Percentiles rank a stretch among this genome's conserved stretches.
phyloP scores from a whole-genome alignment of 148 eudicot species.

The Persicaria tinctoria region DNA sequence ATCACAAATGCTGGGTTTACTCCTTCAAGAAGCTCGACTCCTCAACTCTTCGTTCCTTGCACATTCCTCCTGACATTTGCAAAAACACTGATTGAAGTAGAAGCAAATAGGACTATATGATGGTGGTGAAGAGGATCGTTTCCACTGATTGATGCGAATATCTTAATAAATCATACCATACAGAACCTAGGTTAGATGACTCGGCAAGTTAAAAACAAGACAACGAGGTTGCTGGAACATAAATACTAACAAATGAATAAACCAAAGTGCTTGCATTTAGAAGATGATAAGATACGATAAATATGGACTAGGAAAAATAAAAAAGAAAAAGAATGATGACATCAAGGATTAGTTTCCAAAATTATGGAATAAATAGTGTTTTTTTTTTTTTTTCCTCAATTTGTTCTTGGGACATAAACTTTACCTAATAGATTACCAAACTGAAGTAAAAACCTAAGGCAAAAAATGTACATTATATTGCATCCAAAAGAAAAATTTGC shows the following conservation, averaged over 20 bases:
- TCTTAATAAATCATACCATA: background rate
- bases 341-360: background rate
- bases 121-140: background rate
- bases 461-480: background rate
- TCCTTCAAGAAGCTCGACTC: constrained; percentile 16
- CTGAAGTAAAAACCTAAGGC: background rate
- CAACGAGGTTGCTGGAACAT: background rate
- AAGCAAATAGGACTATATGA: background rate
- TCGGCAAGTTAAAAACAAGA: background rate
- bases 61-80: constrained; percentile 34
- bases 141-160: background rate
- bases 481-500: too few species aligned
- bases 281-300: background rate
- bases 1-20: background rate
- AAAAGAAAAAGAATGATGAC: background rate
- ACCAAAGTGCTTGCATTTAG: background rate
- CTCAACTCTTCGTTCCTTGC: constrained; percentile 33
- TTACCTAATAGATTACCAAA: too few species aligned
- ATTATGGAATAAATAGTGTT: background rate
- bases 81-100: background rate
- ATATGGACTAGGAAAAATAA: background rate
- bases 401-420: background rate
- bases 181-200: background rate
- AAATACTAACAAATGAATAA: background rate
- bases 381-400: background rate